phyloP scores from a whole-genome alignment of 2,329 filamentous ascomycete genomes.

The Neoscytalidium dimidiatum region DNA sequence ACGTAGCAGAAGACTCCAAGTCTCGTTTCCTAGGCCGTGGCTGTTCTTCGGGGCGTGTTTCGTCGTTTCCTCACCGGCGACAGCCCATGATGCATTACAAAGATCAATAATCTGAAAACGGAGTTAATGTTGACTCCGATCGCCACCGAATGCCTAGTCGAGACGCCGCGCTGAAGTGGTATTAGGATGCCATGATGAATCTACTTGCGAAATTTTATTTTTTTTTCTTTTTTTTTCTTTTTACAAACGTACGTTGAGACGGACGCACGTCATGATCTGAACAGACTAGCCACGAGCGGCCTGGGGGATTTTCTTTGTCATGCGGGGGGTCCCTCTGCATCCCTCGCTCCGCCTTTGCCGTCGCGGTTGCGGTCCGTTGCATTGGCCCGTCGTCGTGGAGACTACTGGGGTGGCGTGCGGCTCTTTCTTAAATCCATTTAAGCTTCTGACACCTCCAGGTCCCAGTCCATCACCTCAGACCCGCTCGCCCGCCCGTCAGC shows the following conservation, averaged over 20 bases:
- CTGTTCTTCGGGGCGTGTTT: neutral
- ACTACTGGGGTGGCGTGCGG: neutral
- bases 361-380: neutral
- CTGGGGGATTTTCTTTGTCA: neutral
- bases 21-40: neutral
- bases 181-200: no score
- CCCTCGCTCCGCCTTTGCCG: neutral
- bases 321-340: neutral
- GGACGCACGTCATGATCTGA: neutral
- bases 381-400: neutral
- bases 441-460: constrained; percentile 11
- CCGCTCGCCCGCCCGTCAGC: neutral
- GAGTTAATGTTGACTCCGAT: neutral
- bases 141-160: neutral
- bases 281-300: neutral
- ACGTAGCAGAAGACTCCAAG: neutral
- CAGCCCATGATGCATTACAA: neutral
- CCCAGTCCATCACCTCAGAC: neutral
- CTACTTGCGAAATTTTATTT: no score
- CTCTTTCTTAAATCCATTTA: neutral
- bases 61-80: no score
- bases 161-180: neutral
- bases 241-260: neutral
- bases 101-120: neutral
- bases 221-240: no score